Conservation (phyloP, 495 filamentous ascomycete genomes). For the Penicillium samsonianum region DNA sequence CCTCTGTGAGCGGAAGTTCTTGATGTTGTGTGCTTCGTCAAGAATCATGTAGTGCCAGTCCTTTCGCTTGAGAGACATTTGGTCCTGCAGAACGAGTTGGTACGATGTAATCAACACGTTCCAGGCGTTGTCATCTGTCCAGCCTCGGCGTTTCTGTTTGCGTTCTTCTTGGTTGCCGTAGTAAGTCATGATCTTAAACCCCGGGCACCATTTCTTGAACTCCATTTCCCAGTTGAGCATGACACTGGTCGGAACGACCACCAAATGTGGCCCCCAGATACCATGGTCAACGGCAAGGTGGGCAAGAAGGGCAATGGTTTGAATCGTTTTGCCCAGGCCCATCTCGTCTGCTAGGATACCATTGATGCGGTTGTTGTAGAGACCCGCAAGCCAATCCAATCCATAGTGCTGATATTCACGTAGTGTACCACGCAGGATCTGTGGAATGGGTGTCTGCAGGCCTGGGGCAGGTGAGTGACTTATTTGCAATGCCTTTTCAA, state of each 20-base stretch:
- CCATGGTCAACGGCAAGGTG: slow-evolving; percentile 89
- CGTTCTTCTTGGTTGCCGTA: slow-evolving; percentile 93
- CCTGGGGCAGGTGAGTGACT: slow-evolving; percentile 40
- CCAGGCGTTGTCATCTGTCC: slow-evolving; percentile 87
- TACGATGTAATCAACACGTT: slow-evolving; percentile 98
- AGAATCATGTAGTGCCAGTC: slow-evolving; percentile 98
- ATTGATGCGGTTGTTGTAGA: slow-evolving; percentile 92
- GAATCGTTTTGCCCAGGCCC: slow-evolving; percentile 98
- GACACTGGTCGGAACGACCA: slow-evolving; percentile 96
- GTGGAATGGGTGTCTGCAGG: slow-evolving; percentile 75
- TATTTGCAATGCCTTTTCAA: slow-evolving; percentile 37
- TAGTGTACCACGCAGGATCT: slow-evolving; percentile 85
- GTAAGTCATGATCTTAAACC: slow-evolving; percentile 97
- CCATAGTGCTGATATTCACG: slow-evolving; percentile 97
- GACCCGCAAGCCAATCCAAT: slow-evolving; percentile 90
- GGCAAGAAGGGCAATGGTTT: slow-evolving; percentile 92
- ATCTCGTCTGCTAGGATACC: slow-evolving; percentile 99
- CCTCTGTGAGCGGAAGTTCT: slow-evolving; percentile 95
- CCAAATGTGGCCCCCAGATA: slow-evolving; percentile 93
- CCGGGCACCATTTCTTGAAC: slow-evolving; percentile 98
- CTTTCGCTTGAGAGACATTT: slow-evolving; percentile 88
- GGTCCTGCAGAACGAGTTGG: slow-evolving; percentile 91
- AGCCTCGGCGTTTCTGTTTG: slow-evolving; percentile 83
- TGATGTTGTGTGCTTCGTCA: slow-evolving; percentile 99
- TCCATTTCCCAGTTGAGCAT: slow-evolving; percentile 99